Evolutionary conservation across 495 filamentous ascomycete species (phyloP), one percentile per base, ranked within the genome.

Genomic region (Gamarada debralockiae): DNA sequence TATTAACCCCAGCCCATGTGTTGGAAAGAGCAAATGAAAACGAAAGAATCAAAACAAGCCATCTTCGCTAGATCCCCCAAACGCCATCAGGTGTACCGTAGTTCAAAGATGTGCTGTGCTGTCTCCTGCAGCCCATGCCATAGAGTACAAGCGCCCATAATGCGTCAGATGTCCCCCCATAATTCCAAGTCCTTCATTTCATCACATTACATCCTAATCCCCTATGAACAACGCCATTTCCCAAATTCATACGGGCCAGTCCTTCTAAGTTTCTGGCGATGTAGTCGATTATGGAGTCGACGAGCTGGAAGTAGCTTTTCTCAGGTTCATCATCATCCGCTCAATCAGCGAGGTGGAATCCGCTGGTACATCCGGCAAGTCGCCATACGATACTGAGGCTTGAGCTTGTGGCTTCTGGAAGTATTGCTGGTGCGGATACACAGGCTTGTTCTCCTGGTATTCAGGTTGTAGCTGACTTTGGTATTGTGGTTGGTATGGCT

Each of bases 331-430:
- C 61, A 79, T 73, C 55, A 79, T 72, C 58, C 69, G 69, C 62
- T 79, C 72, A 37, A 79, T 64, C n/a, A 79, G 49, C 25, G 70
- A 70, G 57, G 70, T 68, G 4, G 71, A 70, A 39, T 73, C 71
- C n/a, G 64, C 63, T 14, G 72, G 67, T 14, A 72, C 65, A 57
- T 70, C 71, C 9, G 66, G 64, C 23, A 69, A 60, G 29, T 67
- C 66, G 13, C 10, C 12, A 13, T 17, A 15, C 25, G 15, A 12
- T 13, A 27, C 23, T 27, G 10, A 3, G 20, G 27, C 29, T 27
- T 50, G 53, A 12, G 24, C 14, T 40, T 50, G 47, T 23, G 27
- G 18, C 14, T 50, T 23, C n/a, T 50, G 36, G 44, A 44, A 29
- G 27, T 46, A 51, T 27, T 63, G 53, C 20, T 54, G 56, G 17